Percentiles rank a stretch among this genome's conserved stretches.
Conservation (phyloP, 768 basidiomycete genomes). For the Chlorophyllum brunneum region DNA sequence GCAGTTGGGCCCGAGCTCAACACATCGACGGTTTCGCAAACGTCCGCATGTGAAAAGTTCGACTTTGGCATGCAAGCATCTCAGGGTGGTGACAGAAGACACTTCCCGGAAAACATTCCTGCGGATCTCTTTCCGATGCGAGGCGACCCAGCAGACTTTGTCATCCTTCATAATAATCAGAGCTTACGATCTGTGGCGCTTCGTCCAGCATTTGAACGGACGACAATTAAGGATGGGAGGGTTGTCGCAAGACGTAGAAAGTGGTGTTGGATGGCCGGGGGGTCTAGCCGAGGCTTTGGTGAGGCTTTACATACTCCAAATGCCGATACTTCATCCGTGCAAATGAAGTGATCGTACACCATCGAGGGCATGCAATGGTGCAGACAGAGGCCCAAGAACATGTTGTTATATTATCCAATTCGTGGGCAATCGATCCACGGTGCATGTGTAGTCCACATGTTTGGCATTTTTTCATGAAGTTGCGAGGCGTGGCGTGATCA, state of each 20-base stretch:
- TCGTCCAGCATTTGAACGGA: conserved; percentile 45
- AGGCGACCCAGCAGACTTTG: conserved; percentile 52
- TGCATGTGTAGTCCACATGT: background rate
- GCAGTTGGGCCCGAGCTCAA: conserved; percentile 34
- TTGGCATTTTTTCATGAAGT: too few species aligned
- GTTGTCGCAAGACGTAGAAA: conserved; percentile 38
- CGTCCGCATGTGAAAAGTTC: background rate
- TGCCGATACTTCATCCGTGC: background rate
- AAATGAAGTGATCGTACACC: background rate
- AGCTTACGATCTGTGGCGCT: conserved; percentile 44
- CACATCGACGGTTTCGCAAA: background rate
- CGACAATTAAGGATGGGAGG: conserved; percentile 43
- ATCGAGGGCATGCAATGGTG: background rate
- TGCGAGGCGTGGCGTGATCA: too few species aligned
- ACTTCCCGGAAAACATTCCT: conserved; percentile 11
- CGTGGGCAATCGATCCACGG: too few species aligned
- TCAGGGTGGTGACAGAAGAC: background rate
- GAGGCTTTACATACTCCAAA: background rate
- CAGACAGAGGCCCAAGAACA: background rate
- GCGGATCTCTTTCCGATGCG: conserved; percentile 30
- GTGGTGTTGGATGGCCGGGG: conserved; percentile 28
- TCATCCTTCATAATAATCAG: conserved; percentile 48
- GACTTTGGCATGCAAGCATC: background rate
- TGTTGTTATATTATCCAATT: too few species aligned
- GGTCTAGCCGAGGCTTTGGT: background rate